Conservation (phyloP, 768 basidiomycete species). For the Pleurotus tuoliensis region DNA sequence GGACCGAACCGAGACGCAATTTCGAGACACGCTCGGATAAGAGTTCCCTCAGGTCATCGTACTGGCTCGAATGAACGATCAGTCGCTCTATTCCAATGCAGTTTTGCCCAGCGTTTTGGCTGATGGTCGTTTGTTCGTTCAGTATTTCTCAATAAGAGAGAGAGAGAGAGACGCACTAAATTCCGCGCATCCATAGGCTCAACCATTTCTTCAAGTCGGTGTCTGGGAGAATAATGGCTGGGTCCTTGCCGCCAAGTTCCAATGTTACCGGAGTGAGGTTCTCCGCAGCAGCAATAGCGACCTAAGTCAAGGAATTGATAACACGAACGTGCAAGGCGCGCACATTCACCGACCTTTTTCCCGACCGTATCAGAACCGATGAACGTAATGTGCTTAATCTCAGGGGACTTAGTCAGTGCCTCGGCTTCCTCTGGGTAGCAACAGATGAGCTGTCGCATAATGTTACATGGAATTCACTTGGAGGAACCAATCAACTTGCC, state of each 20-base stretch:
- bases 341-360: conserved; percentile 49
- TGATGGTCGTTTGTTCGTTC: conserved; percentile 21
- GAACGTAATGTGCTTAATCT: conserved; percentile 92
- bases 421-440: conserved; percentile 89
- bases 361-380: conserved; percentile 82
- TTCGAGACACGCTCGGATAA: conserved; percentile 61
- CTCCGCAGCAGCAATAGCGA: conserved; percentile 80
- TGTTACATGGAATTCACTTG: background rate
- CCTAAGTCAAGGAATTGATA: conserved; percentile 31
- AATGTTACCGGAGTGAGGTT: conserved; percentile 89
- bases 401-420: conserved; percentile 70
- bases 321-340: background rate
- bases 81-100: conserved; percentile 96
- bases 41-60: conserved; percentile 67
- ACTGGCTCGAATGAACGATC: conserved; percentile 76
- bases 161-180: conserved; percentile 60
- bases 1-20: conserved; percentile 76
- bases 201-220: conserved; percentile 81
- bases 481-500: conserved; percentile 29
- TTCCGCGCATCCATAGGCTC: conserved; percentile 84
- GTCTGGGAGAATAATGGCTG: conserved; percentile 81
- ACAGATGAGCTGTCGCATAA: conserved; percentile 56
- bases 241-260: conserved; percentile 95
- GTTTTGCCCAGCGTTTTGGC: conserved; percentile 93
- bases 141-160: background rate